phyloP scores from a whole-genome alignment of 495 filamentous ascomycete genomes.

The Paragyromitra xinjiangensis region DNA sequence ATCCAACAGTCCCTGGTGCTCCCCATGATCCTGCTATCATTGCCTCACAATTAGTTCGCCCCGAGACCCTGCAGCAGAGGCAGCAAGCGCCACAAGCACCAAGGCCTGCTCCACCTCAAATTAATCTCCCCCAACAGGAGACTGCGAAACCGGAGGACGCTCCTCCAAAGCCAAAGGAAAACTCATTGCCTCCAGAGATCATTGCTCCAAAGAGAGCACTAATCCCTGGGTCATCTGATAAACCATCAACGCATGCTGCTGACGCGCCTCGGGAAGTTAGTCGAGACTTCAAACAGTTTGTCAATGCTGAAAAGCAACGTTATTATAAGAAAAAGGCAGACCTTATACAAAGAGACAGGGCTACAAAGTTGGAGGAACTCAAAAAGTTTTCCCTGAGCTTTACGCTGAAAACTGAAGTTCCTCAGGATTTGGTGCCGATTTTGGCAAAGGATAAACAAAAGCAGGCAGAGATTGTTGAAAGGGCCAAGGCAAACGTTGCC shows the following conservation, averaged over 20 bases:
- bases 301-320: constrained; percentile 74
- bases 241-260: constrained; percentile 27
- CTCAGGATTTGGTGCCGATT: constrained; percentile 89
- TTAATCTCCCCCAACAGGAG: constrained; percentile 52
- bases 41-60: constrained; percentile 71
- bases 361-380: constrained; percentile 88
- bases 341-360: constrained; percentile 74
- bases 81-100: constrained; percentile 57
- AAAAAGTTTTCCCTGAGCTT: constrained; percentile 95
- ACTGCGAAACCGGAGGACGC: constrained; percentile 38
- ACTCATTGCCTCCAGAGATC: constrained; percentile 47
- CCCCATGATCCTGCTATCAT: constrained; percentile 85
- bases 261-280: constrained; percentile 45
- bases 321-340: constrained; percentile 76
- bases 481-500: constrained; percentile 73
- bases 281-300: constrained; percentile 56
- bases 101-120: constrained; percentile 53
- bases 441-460: constrained; percentile 93
- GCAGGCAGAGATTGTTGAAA: constrained; percentile 90
- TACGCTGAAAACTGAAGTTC: constrained; percentile 90
- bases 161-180: constrained; percentile 55
- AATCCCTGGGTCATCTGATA: constrained; percentile 41
- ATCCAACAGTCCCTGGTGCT: constrained; percentile 74
- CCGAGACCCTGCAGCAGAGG: constrained; percentile 62
- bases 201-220: constrained; percentile 51